These are phyloP conservation scores for Penicillium flavigenum DNA, from an alignment of 495 filamentous ascomycete species.

Conservation along the genomic window DNA sequence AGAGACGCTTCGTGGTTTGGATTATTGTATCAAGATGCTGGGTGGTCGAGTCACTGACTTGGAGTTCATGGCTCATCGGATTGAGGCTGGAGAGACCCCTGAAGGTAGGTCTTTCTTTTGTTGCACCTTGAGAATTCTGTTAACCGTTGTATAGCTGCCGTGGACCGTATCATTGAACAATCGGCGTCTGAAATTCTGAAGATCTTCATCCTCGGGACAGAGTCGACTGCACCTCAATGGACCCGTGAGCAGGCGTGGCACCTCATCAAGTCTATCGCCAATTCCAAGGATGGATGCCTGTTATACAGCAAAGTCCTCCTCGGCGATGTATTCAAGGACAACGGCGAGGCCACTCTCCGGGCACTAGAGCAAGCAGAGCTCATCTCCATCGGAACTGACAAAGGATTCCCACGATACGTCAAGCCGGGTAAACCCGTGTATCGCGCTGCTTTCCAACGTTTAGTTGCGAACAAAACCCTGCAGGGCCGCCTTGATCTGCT, in stretches of 20 bases:
- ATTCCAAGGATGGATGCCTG: slow-evolving; percentile 51
- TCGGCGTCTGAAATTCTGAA: slow-evolving; percentile 87
- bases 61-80: slow-evolving; percentile 85
- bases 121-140: slow-evolving; percentile 3
- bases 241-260: slow-evolving; percentile 85
- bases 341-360: slow-evolving; percentile 70
- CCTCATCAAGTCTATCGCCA: slow-evolving; percentile 71
- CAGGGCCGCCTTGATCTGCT: slow-evolving; percentile 71
- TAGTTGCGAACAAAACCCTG: slow-evolving; percentile 71
- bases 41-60: slow-evolving; percentile 92
- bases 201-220: slow-evolving; percentile 72
- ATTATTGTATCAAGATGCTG: slow-evolving; percentile 74
- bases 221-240: slow-evolving; percentile 57
- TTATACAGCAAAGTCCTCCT: slow-evolving; percentile 83
- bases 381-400: slow-evolving; percentile 68
- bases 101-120: slow-evolving; percentile 40
- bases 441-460: slow-evolving; percentile 70
- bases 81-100: slow-evolving; percentile 86
- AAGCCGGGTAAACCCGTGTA: slow-evolving; percentile 86
- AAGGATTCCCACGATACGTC: slow-evolving; percentile 75
- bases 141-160: slow-evolving; percentile 58
- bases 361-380: slow-evolving; percentile 85
- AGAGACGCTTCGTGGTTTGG: slow-evolving; percentile 62
- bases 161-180: slow-evolving; percentile 84
- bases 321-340: slow-evolving; percentile 63